These are phyloP conservation scores for Toxicodendron radicans DNA, from an alignment of 345 rosid species.

Conservation along the genomic window DNA sequence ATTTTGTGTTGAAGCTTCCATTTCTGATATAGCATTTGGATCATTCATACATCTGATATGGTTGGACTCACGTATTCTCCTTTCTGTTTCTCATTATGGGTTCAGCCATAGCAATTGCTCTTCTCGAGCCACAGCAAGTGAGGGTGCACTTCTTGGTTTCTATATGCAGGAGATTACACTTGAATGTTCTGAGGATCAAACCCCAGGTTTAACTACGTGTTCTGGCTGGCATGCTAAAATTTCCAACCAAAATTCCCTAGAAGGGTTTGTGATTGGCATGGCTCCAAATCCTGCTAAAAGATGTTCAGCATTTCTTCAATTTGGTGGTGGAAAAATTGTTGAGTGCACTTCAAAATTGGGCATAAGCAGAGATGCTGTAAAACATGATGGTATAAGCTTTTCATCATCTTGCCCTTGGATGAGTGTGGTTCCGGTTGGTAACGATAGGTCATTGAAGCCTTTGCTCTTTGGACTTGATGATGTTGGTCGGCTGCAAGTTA, in stretches of 20 bases:
- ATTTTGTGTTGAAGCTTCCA: constrained; percentile 55
- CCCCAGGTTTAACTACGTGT: constrained; percentile 54
- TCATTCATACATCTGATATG: constrained; percentile 70
- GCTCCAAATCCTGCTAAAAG: constrained; percentile 60
- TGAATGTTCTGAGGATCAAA: constrained; percentile 63
- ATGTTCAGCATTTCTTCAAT: constrained; percentile 74
- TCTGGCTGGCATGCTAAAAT: constrained; percentile 78
- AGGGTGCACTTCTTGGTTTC: constrained; percentile 53
- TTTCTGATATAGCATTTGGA: constrained; percentile 52
- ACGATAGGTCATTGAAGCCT: constrained; percentile 39
- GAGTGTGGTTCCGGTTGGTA: constrained; percentile 55
- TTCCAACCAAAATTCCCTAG: constrained; percentile 45
- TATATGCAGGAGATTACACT: constrained; percentile 66
- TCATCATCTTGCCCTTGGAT: constrained; percentile 73
- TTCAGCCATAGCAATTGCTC: constrained; percentile 41
- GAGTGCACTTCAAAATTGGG: constrained; percentile 56
- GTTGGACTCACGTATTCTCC: constrained; percentile 69
- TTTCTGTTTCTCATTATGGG: constrained; percentile 68
- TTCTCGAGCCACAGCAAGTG: constrained; percentile 27
- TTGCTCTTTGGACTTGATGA: constrained; percentile 87
- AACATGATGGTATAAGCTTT: constrained; percentile 41
- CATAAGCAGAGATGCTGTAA: constrained; percentile 38
- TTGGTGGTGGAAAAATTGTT: constrained; percentile 68
- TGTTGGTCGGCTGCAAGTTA: constrained; percentile 65
- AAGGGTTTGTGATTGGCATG: constrained; percentile 54